Conservation (phyloP, 805 yeast species). For the Ogataea nonfermentans region DNA sequence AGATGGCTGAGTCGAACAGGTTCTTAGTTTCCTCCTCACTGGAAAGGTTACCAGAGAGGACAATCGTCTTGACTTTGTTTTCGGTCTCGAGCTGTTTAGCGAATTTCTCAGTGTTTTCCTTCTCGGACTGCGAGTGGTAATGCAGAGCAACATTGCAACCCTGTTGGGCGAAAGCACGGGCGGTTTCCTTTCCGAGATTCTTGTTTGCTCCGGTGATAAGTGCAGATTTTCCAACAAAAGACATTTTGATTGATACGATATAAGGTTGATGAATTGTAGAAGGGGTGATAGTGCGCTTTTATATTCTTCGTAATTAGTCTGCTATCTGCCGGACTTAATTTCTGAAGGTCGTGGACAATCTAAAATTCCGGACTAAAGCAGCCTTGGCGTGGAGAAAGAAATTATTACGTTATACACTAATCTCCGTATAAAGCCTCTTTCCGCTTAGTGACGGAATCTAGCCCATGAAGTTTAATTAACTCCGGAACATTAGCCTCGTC, state of each 20-base stretch:
- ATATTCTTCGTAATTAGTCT: too few species aligned
- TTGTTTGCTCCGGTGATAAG: conserved; percentile 62
- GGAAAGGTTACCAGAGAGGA: conserved; percentile 43
- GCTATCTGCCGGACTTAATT: conserved; percentile 1
- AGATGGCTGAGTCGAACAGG: conserved; percentile 46
- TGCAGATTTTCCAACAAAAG: conserved; percentile 48
- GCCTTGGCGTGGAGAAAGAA: background rate
- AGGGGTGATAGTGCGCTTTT: too few species aligned
- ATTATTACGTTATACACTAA: background rate
- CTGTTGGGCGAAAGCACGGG: conserved; percentile 50
- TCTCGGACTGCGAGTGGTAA: conserved; percentile 47
- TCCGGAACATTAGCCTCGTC: conserved; percentile 23
- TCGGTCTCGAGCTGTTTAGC: conserved; percentile 36
- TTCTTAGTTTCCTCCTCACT: conserved; percentile 41
- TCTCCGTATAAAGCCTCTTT: conserved; percentile 30
- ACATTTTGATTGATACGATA: conserved; percentile 9
- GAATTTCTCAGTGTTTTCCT: conserved; percentile 36
- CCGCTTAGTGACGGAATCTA: conserved; percentile 32
- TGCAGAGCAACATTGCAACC: conserved; percentile 56
- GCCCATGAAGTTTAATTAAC: conserved; percentile 30
- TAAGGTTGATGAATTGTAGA: background rate
- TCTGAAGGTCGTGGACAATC: background rate
- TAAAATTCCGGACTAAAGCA: background rate
- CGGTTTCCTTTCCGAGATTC: conserved; percentile 56
- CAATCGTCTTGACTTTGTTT: conserved; percentile 41